Evolutionary conservation across 495 filamentous ascomycete genomes (phyloP), one percentile per base, ranked within the genome.

Genomic region (Aspergillus ellipticus): DNA sequence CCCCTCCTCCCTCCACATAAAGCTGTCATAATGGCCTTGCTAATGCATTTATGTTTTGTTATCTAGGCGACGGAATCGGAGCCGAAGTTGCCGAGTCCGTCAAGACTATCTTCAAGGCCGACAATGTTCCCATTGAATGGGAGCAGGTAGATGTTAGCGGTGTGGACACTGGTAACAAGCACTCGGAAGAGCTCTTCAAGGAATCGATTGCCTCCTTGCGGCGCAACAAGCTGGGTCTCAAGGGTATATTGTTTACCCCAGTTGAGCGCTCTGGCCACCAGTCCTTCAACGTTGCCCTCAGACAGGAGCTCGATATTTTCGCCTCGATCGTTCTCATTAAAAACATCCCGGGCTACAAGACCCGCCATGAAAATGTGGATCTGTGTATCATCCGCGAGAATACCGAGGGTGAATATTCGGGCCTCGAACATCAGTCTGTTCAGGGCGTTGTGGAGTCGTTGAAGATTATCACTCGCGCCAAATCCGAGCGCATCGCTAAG

Each of bases 321-420:
- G 94, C 94, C 67, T 97, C 93, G 43, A 92, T 98, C 69, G 90
- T 91, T 58, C 83, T 97, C 51, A 89, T 98, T 81, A 97, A 97
- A 84, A 98, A 97, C 79, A 97, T 98, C 69, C 94, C 94, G 56
- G 94, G 94, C 55, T 97, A 97, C 79, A 73, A 95, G 75, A 97
- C 95, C 49, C 91, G 94, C 67, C 94, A 98, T 80, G 86, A 96
- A 66, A 83, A 92, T 70, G 89, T 98, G 72, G 95, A 98, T 70
- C 83, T 98, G 53, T 96, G 91, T 84, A 96, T 98, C 73, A 96
- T 98, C 74, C 94, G 94, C 75, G 94, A 98, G 81, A 98, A 98
- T 79, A 98, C 94, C 70, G 94, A 98, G 80, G 94, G 94, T 66
- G 94, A 98, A 82, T 98, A 98, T 80, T 96, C 90, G 42, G 94